Evolutionary conservation across 192 early-diverging fungal genomes (phyloP).

Genomic region (Gonapodya sp.): DNA sequence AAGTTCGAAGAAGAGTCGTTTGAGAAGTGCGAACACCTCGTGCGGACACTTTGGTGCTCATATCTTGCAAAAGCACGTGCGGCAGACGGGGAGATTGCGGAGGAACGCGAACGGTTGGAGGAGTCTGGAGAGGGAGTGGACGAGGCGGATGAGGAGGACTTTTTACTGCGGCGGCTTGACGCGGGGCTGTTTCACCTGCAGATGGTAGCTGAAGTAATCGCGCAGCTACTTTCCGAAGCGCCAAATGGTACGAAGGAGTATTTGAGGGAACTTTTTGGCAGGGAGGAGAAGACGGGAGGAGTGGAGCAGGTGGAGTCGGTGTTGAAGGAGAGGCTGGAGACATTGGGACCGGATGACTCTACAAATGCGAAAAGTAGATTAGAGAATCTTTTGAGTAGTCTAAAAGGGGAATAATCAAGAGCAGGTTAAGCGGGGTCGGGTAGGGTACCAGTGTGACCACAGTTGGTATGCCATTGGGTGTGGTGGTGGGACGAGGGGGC

Average conservation of each 20-base stretch:
- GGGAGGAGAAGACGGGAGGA: neutral
- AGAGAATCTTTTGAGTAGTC: neutral
- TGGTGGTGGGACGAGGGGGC: no score
- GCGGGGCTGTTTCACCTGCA: conserved; percentile 77
- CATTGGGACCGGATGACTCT: neutral
- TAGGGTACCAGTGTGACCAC: no score
- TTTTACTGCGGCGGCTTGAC: conserved; percentile 59
- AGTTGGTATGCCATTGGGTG: no score
- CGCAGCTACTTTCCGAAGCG: neutral
- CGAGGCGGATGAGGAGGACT: conserved; percentile 45
- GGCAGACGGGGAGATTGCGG: conserved; percentile 48
- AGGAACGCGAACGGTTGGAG: conserved; percentile 31
- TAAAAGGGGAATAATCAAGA: neutral
- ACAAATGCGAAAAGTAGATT: neutral
- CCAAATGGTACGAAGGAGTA: neutral
- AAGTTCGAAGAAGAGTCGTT: conserved; percentile 79
- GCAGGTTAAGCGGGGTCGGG: no score
- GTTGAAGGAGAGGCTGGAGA: neutral
- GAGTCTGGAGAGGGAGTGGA: conserved; percentile 37
- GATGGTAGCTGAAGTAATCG: conserved; percentile 21
- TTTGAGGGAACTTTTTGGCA: neutral
- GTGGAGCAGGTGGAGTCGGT: neutral
- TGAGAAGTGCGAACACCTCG: conserved; percentile 71
- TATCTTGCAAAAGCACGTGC: conserved; percentile 58
- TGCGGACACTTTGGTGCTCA: conserved; percentile 31